Conservation (phyloP, 306 rosid species). For the Trifolium subterraneum region DNA sequence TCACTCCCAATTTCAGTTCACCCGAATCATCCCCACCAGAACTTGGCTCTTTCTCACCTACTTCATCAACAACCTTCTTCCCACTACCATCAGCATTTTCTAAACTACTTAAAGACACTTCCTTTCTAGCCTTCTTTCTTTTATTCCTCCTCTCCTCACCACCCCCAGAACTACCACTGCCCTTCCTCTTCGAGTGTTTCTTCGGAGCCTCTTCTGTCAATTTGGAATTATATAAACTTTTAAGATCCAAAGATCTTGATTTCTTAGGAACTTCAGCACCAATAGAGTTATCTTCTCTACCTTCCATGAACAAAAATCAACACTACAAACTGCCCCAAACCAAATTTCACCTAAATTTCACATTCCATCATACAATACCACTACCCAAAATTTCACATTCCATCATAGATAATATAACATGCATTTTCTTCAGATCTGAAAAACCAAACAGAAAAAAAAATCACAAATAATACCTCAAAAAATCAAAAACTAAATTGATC, state of each 20-base stretch:
- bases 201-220: slow-evolving; percentile 45
- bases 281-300: slow-evolving; percentile 63
- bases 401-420: slow-evolving; percentile 9
- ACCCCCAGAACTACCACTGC: slow-evolving; percentile 40
- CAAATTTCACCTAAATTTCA: slow-evolving; percentile 60
- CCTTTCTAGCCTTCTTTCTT: slow-evolving; percentile 68
- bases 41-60: slow-evolving; percentile 44
- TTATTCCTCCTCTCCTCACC: slow-evolving; percentile 56
- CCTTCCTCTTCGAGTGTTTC: slow-evolving; percentile 64
- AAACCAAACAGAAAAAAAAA: slow-evolving; percentile 36
- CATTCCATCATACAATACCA: slow-evolving; percentile 48
- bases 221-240: slow-evolving; percentile 70
- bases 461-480: slow-evolving; percentile 37
- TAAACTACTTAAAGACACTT: slow-evolving; percentile 75
- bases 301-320: slow-evolving; percentile 73
- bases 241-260: slow-evolving; percentile 87
- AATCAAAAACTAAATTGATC: slow-evolving; percentile 50
- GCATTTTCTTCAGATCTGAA: slow-evolving; percentile 74
- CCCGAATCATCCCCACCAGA: slow-evolving; percentile 52
- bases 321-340: slow-evolving; percentile 57
- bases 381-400: slow-evolving; percentile 24
- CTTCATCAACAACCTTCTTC: slow-evolving; percentile 57
- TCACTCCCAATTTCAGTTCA: slow-evolving; percentile 53
- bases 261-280: slow-evolving; percentile 68
- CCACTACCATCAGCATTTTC: slow-evolving; percentile 66